Base-by-base conservation (phyloP, 331 rosid species). In the Acacia concinna region DNA sequence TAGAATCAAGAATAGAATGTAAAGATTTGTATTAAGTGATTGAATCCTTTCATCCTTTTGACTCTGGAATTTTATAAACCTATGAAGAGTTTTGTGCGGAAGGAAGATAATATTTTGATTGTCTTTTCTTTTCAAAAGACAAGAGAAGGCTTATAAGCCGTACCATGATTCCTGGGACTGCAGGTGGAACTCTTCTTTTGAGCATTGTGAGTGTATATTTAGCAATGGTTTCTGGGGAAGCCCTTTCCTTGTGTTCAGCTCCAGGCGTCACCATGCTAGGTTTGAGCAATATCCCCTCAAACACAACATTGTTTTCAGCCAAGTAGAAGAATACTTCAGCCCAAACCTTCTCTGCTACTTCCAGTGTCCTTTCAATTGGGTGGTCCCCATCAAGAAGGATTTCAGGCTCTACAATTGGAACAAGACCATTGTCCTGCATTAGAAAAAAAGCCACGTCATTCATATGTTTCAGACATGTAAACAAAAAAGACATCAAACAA, bases 211-310 rank as follows among this genome's bases (percentile, higher is more conserved):
- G 89, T 7, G 99, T 95, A 80, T 83, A 46, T 73, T 89, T 86
- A 77, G 99, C 99, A 71, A 93, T 83, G 81, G 99, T 87, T 83
- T 91, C 96, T 38, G 99, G 97, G 64, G 97, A 86, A 78, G 98
- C 92, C 87, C 74, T 95, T 69, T 90, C 88, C 87, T 91, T 93
- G 92, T 95, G 99, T 66, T 93, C 99, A 18, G 99, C 99, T 8
- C 99, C 97, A 0, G 99, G 99, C 28, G 99, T 95, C 31, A 95
- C 99, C 99, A 95, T 95, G 93, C 99, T 95, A 32, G 99, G 99
- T 87, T 95, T 95, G 73, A 95, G 98, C 81, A 95, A 94, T 82
- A 95, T 93, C 82, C 99, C 99, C 90, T 95, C 99, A 5, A 95
- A 95, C 68, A 81, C 25, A 79, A 95, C 98, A 78, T 95, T 91